phyloP scores from a whole-genome alignment of 768 basidiomycete genomes.

The Lactifluus echinatus region DNA sequence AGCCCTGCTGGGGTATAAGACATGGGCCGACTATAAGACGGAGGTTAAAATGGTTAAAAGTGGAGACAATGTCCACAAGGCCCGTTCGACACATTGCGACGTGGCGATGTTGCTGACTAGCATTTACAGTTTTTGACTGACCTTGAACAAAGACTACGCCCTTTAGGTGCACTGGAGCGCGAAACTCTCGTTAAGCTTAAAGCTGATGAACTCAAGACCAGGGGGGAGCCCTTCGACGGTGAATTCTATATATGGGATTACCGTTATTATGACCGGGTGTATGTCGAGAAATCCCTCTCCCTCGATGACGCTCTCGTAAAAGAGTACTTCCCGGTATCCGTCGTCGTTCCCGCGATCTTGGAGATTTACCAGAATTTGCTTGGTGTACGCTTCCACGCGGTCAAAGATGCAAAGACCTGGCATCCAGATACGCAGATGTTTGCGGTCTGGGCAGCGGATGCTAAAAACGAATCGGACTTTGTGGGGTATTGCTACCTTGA shows the following conservation, averaged over 20 bases:
- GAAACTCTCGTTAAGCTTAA: conserved; percentile 64
- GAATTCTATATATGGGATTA: conserved; percentile 84
- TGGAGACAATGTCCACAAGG: conserved; percentile 50
- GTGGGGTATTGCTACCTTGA: conserved; percentile 85
- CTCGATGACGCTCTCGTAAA: conserved; percentile 76
- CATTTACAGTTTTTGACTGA: conserved; percentile 61
- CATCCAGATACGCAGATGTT: conserved; percentile 85
- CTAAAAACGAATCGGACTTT: conserved; percentile 62
- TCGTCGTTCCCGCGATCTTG: conserved; percentile 76
- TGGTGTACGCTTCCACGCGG: conserved; percentile 54
- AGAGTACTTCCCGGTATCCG: conserved; percentile 82
- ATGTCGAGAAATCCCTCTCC: conserved; percentile 53
- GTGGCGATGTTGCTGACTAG: background rate
- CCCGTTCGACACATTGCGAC: conserved; percentile 24
- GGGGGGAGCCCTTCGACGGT: conserved; percentile 55
- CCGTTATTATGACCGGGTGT: conserved; percentile 61
- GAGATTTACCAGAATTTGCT: conserved; percentile 78
- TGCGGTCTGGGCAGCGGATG: conserved; percentile 75
- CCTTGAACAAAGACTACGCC: conserved; percentile 62
- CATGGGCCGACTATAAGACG: conserved; percentile 78
- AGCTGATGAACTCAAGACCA: conserved; percentile 57
- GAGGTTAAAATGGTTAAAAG: conserved; percentile 83
- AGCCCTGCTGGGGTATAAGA: conserved; percentile 58
- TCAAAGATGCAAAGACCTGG: conserved; percentile 57
- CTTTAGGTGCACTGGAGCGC: conserved; percentile 61